Evolutionary conservation across 2,329 filamentous ascomycete species (phyloP).

Genomic region (Talaromyces piceae): DNA sequence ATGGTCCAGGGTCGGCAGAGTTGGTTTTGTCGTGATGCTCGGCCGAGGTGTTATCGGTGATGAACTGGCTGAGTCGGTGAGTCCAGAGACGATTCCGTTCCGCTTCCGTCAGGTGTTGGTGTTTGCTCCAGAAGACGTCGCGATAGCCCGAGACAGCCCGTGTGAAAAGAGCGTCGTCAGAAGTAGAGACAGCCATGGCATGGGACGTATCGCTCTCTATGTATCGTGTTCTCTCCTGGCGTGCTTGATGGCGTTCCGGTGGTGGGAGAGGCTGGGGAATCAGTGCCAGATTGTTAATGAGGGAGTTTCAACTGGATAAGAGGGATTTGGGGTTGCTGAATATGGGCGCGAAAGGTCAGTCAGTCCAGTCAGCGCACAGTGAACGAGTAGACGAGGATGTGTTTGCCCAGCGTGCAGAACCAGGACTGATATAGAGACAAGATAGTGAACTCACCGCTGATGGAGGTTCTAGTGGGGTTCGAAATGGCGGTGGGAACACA

Average conservation of each 20-base stretch:
- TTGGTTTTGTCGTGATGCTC: conserved; percentile 10
- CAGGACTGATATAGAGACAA: too few species aligned
- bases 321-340: background rate
- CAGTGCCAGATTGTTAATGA: conserved; percentile 19
- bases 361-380: background rate
- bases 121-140: conserved; percentile 34
- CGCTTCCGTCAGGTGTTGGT: conserved; percentile 34
- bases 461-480: conserved; percentile 5
- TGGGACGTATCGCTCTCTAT: conserved; percentile 11
- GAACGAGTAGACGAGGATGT: background rate
- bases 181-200: conserved; percentile 29
- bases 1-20: conserved; percentile 14
- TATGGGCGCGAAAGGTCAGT: background rate
- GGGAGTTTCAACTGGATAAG: conserved; percentile 1
- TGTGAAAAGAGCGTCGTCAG: conserved; percentile 34
- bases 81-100: conserved; percentile 36
- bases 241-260: too few species aligned
- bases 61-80: conserved; percentile 32
- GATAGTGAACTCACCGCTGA: background rate
- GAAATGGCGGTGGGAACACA: conserved; percentile 5
- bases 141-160: conserved; percentile 36
- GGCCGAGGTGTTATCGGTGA: conserved; percentile 21
- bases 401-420: too few species aligned
- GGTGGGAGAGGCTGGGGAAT: conserved; percentile 21
- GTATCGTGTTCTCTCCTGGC: conserved; percentile 10